A percentile compares a stretch with the other conserved stretches of the same genome.
Evolutionary conservation across 1,284 basidiomycete species (phyloP).

Genomic region (Fistulinella cinereoalba): DNA sequence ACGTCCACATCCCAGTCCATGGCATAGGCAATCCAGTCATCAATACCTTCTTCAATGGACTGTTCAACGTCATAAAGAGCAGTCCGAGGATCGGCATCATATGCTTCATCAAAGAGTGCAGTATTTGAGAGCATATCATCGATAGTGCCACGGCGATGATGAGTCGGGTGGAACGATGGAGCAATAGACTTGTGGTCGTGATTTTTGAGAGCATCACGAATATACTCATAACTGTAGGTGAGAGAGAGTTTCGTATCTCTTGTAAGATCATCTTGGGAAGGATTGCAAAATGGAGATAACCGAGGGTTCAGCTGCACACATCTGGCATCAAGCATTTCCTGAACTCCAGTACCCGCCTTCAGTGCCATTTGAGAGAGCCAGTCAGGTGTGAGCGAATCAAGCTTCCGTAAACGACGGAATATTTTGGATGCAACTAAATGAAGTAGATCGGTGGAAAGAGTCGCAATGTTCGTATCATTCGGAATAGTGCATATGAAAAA

Average conservation of each 20-base stretch:
- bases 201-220: background rate
- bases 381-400: background rate
- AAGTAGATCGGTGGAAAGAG: background rate
- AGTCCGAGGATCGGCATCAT: slow-evolving; percentile 10
- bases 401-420: background rate
- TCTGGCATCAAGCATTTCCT: background rate
- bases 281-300: background rate
- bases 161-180: background rate
- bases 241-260: background rate
- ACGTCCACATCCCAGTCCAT: background rate
- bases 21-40: background rate
- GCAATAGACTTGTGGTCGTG: background rate
- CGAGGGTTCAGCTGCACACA: background rate
- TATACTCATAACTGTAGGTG: background rate
- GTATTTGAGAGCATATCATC: slow-evolving; percentile 10
- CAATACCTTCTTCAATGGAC: background rate
- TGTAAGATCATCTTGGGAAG: background rate
- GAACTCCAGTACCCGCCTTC: background rate
- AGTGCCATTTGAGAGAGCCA: background rate
- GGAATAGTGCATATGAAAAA: background rate
- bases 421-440: background rate
- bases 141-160: slow-evolving; percentile 5
- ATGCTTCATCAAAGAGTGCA: slow-evolving; percentile 5
- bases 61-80: slow-evolving; percentile 12
- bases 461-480: background rate